Evolutionary conservation across 345 rosid genomes (phyloP), one percentile per base, ranked within the genome.

Genomic region (Noccaea bulbosa): DNA sequence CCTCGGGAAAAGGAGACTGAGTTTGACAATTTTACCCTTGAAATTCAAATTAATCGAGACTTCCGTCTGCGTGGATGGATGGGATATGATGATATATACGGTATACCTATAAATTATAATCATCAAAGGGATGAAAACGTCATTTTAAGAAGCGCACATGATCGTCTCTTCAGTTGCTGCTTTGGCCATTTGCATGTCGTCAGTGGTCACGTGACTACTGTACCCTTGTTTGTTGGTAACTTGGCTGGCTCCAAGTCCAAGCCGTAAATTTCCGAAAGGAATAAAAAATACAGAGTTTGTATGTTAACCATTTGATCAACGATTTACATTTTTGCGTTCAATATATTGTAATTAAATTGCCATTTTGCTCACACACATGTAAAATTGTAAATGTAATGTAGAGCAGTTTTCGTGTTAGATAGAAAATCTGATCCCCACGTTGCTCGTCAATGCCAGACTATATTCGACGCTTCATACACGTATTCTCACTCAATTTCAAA

Each of bases 131-230:
- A 3, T 46, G 51, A 0, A 67, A 60, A 15, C 15, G 73, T 74
- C 73, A 34, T 40, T 60, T 34, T 0, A 0, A 0, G 4, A 11
- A 8, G 14, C 34, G 73, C 73, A 74, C 78, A 60, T 72, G 65
- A 34, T 20, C 9, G 7, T 27, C 1, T 32, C 8, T 17, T 41
- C 35, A 30, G 14, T 41, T 43, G 32, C n/a, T 52, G 17, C 8
- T 22, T 57, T 24, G 45, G 47, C 52, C 47, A 56, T 22, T 48
- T 63, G 70, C 63, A 53, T 22, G 40, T 62, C 16, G 76, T 44
- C 76, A 71, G 70, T 56, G 65, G 33, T 54, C 77, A 72, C 77
- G 70, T 72, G 76, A 34, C 60, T 27, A 20, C 22, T 20, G 1
- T 20, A 20, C 2, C 1, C 22, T 20, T 20, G 22, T 20, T 20